phyloP scores from a whole-genome alignment of 306 rosid genomes.

The Ormosia semicastrata region DNA sequence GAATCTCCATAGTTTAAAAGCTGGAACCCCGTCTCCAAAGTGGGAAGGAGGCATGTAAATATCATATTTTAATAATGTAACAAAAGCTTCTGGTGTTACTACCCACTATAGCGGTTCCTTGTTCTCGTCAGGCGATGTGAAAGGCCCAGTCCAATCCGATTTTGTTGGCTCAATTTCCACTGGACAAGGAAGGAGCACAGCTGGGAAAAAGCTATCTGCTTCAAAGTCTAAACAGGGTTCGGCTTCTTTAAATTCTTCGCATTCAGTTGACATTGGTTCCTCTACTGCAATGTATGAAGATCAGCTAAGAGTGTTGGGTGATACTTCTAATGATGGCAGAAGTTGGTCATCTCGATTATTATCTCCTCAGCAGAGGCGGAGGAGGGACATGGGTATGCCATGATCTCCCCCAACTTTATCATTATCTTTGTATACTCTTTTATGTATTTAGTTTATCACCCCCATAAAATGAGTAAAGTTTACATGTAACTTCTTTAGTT shows the following conservation, averaged over 20 bases:
- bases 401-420: too few relatives aligned
- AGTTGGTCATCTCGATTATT: constrained; percentile 56
- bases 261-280: constrained; percentile 61
- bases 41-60: constrained; percentile 79
- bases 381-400: too few relatives aligned
- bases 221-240: constrained; percentile 98
- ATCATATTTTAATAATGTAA: constrained; percentile 51
- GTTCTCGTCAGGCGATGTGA: constrained; percentile 56
- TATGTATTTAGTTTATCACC: too few relatives aligned
- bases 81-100: constrained; percentile 43
- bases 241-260: constrained; percentile 76
- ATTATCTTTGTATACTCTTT: too few relatives aligned
- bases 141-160: constrained; percentile 68
- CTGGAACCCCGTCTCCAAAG: constrained; percentile 69
- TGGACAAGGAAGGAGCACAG: constrained; percentile 59
- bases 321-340: constrained; percentile 66
- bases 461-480: too few relatives aligned
- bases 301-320: constrained; percentile 58
- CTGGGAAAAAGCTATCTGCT: constrained; percentile 60
- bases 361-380: too few relatives aligned
- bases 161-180: constrained; percentile 66
- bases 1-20: constrained; percentile 57
- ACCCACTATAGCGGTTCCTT: constrained; percentile 60
- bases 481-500: too few relatives aligned
- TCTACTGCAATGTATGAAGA: constrained; percentile 73